Evolutionary conservation across 2,329 filamentous ascomycete genomes (phyloP), one percentile per base, ranked within the genome.

Genomic region (Westerdykella ornata): DNA sequence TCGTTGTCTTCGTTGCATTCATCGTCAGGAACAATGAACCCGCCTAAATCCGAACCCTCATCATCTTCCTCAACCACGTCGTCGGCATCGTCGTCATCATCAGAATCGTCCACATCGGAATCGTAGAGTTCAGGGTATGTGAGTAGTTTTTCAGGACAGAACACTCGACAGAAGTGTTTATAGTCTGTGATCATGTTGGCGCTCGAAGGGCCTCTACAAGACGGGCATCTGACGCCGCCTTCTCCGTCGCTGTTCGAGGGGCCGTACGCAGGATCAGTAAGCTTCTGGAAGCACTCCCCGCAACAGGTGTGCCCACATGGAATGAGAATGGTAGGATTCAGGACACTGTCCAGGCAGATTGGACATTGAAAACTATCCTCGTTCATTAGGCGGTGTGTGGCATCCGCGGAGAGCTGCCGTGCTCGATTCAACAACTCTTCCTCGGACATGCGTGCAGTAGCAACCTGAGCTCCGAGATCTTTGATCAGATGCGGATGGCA

Each of bases 291-390:
- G 59, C 88, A 95, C 47, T 88, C 83, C 1, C 75, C 70, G 63
- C 88, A 95, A 17, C 81, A 80, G 45, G 82, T 79, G 57, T 95
- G 88, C 2, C 88, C 88, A 56, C 88, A 95, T 1, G 87, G 87
- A 38, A 87, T 73, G 62, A 89, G 83, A 48, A 94, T 85, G 3
- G 77, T 77, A 0, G 86, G 85, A 47, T 89, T 88, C 12, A 76
- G 72, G 5, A 83, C 78, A 2, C 73, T 80, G 54, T 95, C 88
- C 44, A 85, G 82, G 61, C 88, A 95, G 15, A 92, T 81, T 0
- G 85, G 85, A 56, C 88, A 94, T 59, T 89, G 83, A 37, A 90
- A 86, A 2, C 59, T 75, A 1, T 80, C 72, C 5, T 70, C 66
- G 11, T 70, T 67, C 30, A 33, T 33, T 57, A 92, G 74, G 5